Evolutionary conservation across 2,329 filamentous ascomycete genomes (phyloP).

Genomic region (Cordyceps tenuipes): DNA sequence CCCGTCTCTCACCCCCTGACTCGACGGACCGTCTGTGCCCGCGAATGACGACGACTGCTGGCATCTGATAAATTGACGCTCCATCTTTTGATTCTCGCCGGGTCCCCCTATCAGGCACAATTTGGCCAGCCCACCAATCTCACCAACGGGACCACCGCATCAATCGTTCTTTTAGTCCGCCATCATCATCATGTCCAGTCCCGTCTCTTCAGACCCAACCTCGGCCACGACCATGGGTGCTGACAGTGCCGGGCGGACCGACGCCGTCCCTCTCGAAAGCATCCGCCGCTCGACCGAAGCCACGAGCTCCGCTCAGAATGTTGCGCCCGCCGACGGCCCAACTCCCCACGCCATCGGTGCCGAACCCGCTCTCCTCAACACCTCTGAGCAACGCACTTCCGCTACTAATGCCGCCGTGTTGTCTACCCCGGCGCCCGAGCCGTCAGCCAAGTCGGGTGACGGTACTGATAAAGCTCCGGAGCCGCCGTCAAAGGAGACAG

Average conservation of each 20-base stretch:
- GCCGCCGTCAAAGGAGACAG: slow-evolving; percentile 23
- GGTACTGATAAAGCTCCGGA: slow-evolving; percentile 21
- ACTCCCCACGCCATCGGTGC: not conserved
- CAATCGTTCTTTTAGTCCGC: not conserved
- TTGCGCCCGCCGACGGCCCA: slow-evolving; percentile 4
- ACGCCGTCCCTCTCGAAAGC: slow-evolving; percentile 7
- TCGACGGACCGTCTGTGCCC: not conserved
- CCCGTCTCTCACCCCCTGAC: not conserved
- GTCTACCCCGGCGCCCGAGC: slow-evolving; percentile 13
- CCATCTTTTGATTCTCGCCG: not conserved
- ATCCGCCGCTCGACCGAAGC: slow-evolving; percentile 8
- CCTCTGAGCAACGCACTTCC: not conserved
- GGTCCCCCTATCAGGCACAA: not conserved
- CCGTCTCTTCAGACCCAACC: not conserved
- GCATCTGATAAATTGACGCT: not conserved
- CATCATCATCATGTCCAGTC: slow-evolving; percentile 1
- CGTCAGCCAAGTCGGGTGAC: slow-evolving; percentile 21
- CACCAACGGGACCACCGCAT: not conserved
- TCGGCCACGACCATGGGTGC: not conserved
- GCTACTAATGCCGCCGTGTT: slow-evolving; percentile 13
- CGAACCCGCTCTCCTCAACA: not conserved
- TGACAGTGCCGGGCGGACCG: not conserved
- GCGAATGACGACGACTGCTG: not conserved
- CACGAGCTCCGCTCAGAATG: slow-evolving; percentile 6
- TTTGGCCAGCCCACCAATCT: not conserved